These are phyloP conservation scores for Lachnellula cervina DNA, from an alignment of 2,329 filamentous ascomycete species.

Conservation along the genomic window DNA sequence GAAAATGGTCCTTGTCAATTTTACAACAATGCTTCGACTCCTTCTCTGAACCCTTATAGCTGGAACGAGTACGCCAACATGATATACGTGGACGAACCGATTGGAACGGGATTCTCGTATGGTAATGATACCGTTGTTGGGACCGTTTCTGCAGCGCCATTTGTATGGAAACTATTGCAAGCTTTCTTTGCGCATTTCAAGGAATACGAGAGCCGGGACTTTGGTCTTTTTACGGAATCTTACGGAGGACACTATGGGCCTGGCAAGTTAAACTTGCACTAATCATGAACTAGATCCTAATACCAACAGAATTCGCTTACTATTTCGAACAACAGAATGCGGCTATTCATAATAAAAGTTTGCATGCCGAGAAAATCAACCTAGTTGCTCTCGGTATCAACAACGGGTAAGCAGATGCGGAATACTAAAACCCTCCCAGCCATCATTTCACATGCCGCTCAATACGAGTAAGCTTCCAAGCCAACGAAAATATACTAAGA, in stretches of 20 bases:
- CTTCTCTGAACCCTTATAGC: slow-evolving; percentile 37
- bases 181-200: slow-evolving; percentile 61
- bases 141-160: slow-evolving; percentile 42
- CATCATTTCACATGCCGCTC: neutral
- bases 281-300: neutral
- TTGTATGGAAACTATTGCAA: slow-evolving; percentile 54
- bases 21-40: slow-evolving; percentile 36
- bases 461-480: too few species aligned
- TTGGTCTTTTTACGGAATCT: slow-evolving; percentile 47
- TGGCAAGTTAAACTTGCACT: neutral
- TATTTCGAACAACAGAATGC: slow-evolving; percentile 55
- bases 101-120: slow-evolving; percentile 40
- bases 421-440: neutral
- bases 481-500: neutral
- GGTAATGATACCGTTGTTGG: slow-evolving; percentile 39
- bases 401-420: slow-evolving; percentile 22
- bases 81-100: slow-evolving; percentile 38
- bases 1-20: slow-evolving; percentile 41
- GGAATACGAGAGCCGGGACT: slow-evolving; percentile 54
- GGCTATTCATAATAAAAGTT: slow-evolving; percentile 34
- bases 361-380: slow-evolving; percentile 25
- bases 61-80: slow-evolving; percentile 38
- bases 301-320: slow-evolving; percentile 40
- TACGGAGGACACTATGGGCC: slow-evolving; percentile 58
- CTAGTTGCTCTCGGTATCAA: slow-evolving; percentile 33